A percentile compares a stretch with the other conserved stretches of the same genome.
These are phyloP conservation scores for Aspergillus heteromorphus DNA, from an alignment of 495 filamentous ascomycete genomes.

Conservation along the genomic window DNA sequence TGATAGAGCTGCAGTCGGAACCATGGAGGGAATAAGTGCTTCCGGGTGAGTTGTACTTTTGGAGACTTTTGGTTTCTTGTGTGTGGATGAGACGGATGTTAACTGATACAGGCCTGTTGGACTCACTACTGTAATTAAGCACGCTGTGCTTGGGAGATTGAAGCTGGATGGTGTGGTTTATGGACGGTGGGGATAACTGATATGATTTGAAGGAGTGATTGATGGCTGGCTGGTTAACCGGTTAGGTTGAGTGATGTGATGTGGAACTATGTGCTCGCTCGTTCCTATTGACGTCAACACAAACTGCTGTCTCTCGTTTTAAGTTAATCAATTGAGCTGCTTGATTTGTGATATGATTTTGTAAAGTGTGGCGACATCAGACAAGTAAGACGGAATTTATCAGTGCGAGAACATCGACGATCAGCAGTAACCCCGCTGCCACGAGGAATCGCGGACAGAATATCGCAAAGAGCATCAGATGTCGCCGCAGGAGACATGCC, in stretches of 20 bases:
- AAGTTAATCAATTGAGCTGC: background rate
- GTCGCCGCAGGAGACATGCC: constrained; percentile 75
- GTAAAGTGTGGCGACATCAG: background rate
- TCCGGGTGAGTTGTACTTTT: background rate
- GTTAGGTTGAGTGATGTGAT: too few species aligned
- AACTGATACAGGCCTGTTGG: background rate
- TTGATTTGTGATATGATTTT: background rate
- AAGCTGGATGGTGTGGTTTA: background rate
- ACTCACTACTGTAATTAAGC: background rate
- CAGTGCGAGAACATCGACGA: constrained; percentile 53
- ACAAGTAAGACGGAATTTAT: background rate
- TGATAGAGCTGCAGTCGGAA: background rate
- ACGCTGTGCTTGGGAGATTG: background rate
- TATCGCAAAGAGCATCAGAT: constrained; percentile 92
- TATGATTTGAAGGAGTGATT: background rate
- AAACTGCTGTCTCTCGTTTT: constrained; percentile 2
- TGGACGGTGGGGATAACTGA: too few species aligned
- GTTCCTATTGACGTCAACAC: background rate
- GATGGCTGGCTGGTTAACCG: too few species aligned
- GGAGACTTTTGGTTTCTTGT: too few species aligned
- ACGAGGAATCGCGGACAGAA: constrained; percentile 86
- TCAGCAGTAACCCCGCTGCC: constrained; percentile 59
- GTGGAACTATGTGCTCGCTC: background rate
- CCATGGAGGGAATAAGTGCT: background rate
- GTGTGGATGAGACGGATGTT: too few species aligned